Conservation (phyloP, 805 yeast genomes). For the Candida khao-thaluensis region DNA sequence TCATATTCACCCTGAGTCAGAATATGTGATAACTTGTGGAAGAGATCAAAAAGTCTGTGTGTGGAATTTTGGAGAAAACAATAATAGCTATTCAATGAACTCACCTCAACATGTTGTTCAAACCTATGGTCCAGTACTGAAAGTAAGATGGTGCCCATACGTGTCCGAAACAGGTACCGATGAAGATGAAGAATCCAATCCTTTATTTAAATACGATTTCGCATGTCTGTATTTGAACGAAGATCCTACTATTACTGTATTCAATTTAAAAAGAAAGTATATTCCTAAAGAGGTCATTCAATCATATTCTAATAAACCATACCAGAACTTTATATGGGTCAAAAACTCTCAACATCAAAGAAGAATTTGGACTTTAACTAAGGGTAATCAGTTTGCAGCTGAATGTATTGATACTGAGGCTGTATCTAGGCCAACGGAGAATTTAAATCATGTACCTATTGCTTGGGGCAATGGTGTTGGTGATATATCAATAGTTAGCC, state of each 20-base stretch:
- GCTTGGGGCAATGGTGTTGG: constrained; percentile 58
- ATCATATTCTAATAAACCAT: constrained; percentile 43
- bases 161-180: constrained; percentile 24
- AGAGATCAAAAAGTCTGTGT: constrained; percentile 80
- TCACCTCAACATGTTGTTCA: constrained; percentile 69
- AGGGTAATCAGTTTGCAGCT: constrained; percentile 37
- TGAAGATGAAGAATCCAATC: constrained; percentile 16
- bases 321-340: constrained; percentile 46
- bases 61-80: constrained; percentile 53
- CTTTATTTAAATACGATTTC: constrained; percentile 58
- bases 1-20: constrained; percentile 84
- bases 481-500: constrained; percentile 52
- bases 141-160: constrained; percentile 60
- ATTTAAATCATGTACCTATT: constrained; percentile 49
- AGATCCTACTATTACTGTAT: constrained; percentile 67
- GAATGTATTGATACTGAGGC: constrained; percentile 32
- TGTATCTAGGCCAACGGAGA: constrained; percentile 43
- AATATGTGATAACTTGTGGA: constrained; percentile 87
- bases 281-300: constrained; percentile 70
- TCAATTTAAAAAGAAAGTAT: constrained; percentile 67
- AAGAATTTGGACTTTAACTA: constrained; percentile 40
- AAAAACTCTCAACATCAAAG: constrained; percentile 21
- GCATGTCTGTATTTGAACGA: constrained; percentile 75
- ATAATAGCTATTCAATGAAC: constrained; percentile 12
- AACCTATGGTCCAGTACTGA: constrained; percentile 77